Evolutionary conservation across 176 grass and related monocot species (phyloP), one percentile per base, ranked within the genome.

Genomic region (Areca catechu): DNA sequence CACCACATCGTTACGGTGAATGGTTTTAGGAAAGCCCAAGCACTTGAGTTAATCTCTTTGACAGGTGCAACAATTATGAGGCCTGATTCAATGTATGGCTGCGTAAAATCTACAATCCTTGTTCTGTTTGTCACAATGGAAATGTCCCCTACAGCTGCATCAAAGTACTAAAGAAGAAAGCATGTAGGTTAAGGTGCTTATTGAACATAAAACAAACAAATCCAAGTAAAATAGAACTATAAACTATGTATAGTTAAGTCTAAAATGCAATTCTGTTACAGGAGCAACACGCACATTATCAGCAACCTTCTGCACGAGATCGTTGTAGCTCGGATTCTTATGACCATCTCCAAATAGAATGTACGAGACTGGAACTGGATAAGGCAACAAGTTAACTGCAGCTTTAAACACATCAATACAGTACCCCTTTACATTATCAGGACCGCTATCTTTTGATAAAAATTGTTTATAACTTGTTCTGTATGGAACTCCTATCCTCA

Each of bases 381-480:
- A 96, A 1, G 86, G 75, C 16, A 96, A 68, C 63, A 84, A 79
- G 43, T 51, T 76, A 22, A 85, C 68, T 0, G 92, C 92, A 7
- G 86, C 86, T 43, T 90, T 79, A 63, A 96, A 96, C 5, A 96
- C 86, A 76, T 96, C 91, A n/a, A 96, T 57, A 77, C 92, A 90
- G 74, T 90, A 96, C 20, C 92, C 92, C 43, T 82, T 77, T 5
- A 78, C 83, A 56, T 83, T 77, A 37, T 90, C 80, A 3, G 91
- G 77, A 20, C 57, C 20, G 0, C 48, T 14, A 69, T 77, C 83
- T 69, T 74, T 78, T 7, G 86, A 68, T 30, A 96, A 74, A 67
- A 96, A 87, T 65, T 96, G 70, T 63, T 53, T 82, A 68, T 82
- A 90, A 19, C 68, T 79, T 3, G 77, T 73, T 58, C 83, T 52